Base-by-base conservation (phyloP, 176 grass and related monocot species). In the Tuctoria greenei region DNA sequence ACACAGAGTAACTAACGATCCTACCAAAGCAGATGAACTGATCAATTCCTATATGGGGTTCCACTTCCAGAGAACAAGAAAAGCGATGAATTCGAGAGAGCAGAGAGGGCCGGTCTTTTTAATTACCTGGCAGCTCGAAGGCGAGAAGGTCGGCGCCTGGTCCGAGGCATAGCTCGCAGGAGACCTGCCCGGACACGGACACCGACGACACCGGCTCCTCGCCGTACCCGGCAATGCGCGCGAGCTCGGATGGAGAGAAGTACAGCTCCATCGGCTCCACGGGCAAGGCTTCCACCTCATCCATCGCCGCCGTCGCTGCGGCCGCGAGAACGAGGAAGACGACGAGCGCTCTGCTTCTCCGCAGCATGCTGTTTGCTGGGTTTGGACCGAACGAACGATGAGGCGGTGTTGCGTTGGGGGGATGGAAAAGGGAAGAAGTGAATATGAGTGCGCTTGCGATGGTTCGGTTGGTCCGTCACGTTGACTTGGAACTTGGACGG, bases 141-240 rank as follows among this genome's bases (percentile, higher is more conserved):
- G 92, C 16, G 79, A 93, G 63, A 8, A 83, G 62, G 69, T 79
- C 43, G 18, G 81, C 76, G 27, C 74, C 69, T 9, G 88, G 82
- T 3, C 56, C 31, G 38, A 91, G 28, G 73, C 88, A 88, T 71
- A 89, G 66, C 60, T 85, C 85, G 72, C 85, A 94, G 50, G 75
- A 25, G 13, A 94, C 58, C 50, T 87, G 81, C 5, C 92, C 92
- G 66, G 83, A 83, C 74, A 94, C 88, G 23, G 83, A 55, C 34
- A 94, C 92, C 17, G 83, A 81, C 17, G 92, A 94, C 1, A 94
- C 71, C 26, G 46, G 81, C 66, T 91, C 92, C 83, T 91, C 92
- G 54, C 88, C 92, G 25, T 94, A 94, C 20, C 92, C 92, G 0
- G 88, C 92, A 43, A 94, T 68, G 69, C 85, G 82, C 20, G 70